A percentile compares a stretch with the other conserved stretches of the same genome.
These are phyloP conservation scores for Trichoderma cornu-damae DNA, from an alignment of 2,329 filamentous ascomycete species.

Conservation along the genomic window DNA sequence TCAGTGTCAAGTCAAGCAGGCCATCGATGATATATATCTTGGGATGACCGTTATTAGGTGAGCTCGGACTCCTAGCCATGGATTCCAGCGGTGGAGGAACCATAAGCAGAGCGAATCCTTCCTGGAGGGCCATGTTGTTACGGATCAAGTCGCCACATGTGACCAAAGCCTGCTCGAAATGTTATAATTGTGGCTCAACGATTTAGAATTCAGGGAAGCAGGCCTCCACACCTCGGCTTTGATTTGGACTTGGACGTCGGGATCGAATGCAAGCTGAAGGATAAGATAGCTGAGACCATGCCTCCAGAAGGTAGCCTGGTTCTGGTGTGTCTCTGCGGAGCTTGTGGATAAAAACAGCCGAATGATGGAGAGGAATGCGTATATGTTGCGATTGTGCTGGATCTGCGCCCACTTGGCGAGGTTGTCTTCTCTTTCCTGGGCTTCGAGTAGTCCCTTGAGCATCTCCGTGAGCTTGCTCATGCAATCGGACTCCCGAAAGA, in stretches of 20 bases:
- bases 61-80: constrained; percentile 33
- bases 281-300: constrained; percentile 74
- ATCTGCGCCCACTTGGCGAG: constrained; percentile 69
- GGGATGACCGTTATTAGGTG: constrained; percentile 50
- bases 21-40: constrained; percentile 90
- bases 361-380: constrained; percentile 80
- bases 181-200: constrained; percentile 17
- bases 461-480: constrained; percentile 67
- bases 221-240: constrained; percentile 63
- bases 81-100: constrained; percentile 55
- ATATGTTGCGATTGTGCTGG: constrained; percentile 83
- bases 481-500: constrained; percentile 86
- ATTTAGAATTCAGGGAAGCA: constrained; percentile 5
- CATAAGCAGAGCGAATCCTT: constrained; percentile 81
- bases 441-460: constrained; percentile 54
- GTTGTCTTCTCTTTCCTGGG: constrained; percentile 49
- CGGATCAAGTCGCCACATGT: constrained; percentile 86
- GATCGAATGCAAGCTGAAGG: constrained; percentile 75
- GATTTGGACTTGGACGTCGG: constrained; percentile 66
- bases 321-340: constrained; percentile 73
- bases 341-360: constrained; percentile 79
- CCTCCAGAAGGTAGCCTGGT: constrained; percentile 82
- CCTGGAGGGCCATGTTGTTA: constrained; percentile 73
- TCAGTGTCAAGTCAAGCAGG: constrained; percentile 74
- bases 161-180: constrained; percentile 58